Percentiles rank a stretch among this genome's conserved stretches.
These are phyloP conservation scores for Magnolia sinica DNA, from an alignment of 164 flowering plant genomes.

Conservation along the genomic window DNA sequence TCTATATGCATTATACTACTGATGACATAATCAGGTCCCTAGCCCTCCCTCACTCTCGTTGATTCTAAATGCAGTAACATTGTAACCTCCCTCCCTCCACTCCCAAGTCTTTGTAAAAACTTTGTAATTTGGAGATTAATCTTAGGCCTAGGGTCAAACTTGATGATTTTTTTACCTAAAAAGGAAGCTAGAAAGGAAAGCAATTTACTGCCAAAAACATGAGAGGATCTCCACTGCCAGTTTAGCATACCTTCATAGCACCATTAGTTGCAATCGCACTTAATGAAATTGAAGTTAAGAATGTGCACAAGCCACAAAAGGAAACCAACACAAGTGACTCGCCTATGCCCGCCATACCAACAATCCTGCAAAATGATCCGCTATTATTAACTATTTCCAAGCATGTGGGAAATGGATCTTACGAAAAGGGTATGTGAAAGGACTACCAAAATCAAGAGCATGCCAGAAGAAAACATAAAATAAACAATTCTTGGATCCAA, in stretches of 20 bases:
- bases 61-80: no score
- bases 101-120: no score
- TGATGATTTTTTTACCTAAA: background rate
- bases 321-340: slow-evolving; percentile 83
- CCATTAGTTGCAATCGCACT: slow-evolving; percentile 99
- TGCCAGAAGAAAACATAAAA: background rate
- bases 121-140: no score
- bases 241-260: slow-evolving; percentile 86
- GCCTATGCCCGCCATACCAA: slow-evolving; percentile 98
- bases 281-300: slow-evolving; percentile 81
- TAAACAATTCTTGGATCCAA: background rate
- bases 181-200: background rate
- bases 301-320: slow-evolving; percentile 93
- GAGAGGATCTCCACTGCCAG: background rate
- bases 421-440: background rate
- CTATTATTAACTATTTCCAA: background rate
- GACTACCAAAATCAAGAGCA: background rate
- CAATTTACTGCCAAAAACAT: background rate
- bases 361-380: slow-evolving; percentile 62
- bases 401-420: background rate
- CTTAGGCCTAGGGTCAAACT: background rate
- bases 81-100: no score
- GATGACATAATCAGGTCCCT: no score
- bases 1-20: no score
- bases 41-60: no score